Conservation (phyloP, 2,329 filamentous ascomycete genomes). For the Fusarium penzigii region DNA sequence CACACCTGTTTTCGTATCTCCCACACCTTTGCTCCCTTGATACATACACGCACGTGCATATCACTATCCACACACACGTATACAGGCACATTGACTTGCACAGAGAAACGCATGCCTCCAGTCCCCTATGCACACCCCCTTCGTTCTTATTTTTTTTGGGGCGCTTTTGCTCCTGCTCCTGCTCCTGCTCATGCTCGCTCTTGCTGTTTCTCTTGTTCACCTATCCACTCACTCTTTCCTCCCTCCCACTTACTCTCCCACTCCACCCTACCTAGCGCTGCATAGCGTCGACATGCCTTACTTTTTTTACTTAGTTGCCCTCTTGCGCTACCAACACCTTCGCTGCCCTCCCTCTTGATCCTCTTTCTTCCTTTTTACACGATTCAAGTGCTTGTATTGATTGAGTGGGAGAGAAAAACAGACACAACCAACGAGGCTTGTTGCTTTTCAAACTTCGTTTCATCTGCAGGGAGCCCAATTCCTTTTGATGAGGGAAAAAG, state of each 20-base stretch:
- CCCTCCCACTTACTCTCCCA: neutral
- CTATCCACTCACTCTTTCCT: neutral
- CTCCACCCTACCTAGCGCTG: neutral
- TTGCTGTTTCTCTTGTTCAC: neutral
- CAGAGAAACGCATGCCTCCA: no score
- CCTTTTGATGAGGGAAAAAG: neutral
- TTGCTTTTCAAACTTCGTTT: neutral
- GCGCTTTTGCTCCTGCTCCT: no score
- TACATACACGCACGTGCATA: neutral
- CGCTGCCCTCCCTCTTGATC: conserved; percentile 5
- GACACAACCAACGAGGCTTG: neutral
- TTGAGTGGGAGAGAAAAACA: neutral
- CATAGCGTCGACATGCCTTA: neutral
- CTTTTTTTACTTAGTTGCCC: neutral
- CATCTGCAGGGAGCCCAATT: neutral
- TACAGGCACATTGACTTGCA: no score
- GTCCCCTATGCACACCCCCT: no score
- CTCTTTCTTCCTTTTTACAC: neutral
- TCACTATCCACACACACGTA: no score
- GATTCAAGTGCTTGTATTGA: neutral
- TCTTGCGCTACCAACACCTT: conserved; percentile 3
- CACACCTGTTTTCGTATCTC: neutral
- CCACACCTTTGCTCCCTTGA: neutral
- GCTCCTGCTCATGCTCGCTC: no score
- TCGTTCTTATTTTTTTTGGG: no score